Evolutionary conservation across 495 filamentous ascomycete genomes (phyloP).

Genomic region (Aspergillus cristatus): DNA sequence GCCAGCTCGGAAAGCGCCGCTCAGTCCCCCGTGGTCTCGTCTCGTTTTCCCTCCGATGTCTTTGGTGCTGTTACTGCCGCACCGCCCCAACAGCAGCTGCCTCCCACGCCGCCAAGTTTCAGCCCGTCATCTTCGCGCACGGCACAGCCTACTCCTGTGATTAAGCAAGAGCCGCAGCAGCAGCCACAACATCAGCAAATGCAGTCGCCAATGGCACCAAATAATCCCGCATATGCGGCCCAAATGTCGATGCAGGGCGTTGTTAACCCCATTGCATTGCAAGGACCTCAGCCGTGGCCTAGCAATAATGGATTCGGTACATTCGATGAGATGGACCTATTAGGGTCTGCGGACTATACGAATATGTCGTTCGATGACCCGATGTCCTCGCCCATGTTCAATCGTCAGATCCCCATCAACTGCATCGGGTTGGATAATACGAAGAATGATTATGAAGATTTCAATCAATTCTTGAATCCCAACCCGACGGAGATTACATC

Average conservation of each 20-base stretch:
- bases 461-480: constrained; percentile 36
- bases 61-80: too few species aligned
- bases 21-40: constrained; percentile 30
- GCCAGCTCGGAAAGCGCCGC: constrained; percentile 41
- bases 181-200: not conserved
- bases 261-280: constrained; percentile 32
- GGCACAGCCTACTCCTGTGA: constrained; percentile 7
- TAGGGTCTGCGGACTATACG: constrained; percentile 24
- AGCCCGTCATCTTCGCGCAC: constrained; percentile 21
- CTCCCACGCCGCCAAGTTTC: constrained; percentile 29
- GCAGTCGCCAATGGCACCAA: not conserved
- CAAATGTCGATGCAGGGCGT: constrained; percentile 27
- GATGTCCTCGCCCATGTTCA: constrained; percentile 31
- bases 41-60: constrained; percentile 26
- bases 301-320: constrained; percentile 17
- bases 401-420: constrained; percentile 28
- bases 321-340: constrained; percentile 37
- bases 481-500: constrained; percentile 37
- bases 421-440: constrained; percentile 28
- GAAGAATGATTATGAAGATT: constrained; percentile 32
- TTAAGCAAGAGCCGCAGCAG: constrained; percentile 12
- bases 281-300: constrained; percentile 26
- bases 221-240: constrained; percentile 10
- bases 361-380: constrained; percentile 29
- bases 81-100: constrained; percentile 13